Conservation (phyloP, 139 green algal species). For the Volvox reticuliferus region DNA sequence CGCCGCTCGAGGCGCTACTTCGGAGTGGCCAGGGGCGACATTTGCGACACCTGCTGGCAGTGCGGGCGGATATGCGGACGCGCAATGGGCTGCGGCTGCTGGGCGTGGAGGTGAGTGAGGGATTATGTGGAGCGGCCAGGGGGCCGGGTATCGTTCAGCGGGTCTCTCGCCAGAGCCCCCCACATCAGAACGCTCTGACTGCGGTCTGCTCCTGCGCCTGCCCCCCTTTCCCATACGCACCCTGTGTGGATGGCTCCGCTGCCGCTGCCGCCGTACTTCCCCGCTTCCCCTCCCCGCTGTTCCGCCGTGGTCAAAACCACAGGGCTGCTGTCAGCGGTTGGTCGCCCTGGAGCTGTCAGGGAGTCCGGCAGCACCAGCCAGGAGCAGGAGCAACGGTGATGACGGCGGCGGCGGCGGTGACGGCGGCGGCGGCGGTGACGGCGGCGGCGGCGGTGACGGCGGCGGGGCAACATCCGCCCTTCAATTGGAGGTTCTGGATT, state of each 20-base stretch:
- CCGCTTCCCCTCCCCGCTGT: too few species aligned
- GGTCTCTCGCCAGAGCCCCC: too few species aligned
- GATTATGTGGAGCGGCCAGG: background rate
- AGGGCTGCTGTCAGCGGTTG: background rate
- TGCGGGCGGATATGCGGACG: background rate
- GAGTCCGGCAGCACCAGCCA: background rate
- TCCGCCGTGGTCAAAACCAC: background rate
- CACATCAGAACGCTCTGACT: too few species aligned
- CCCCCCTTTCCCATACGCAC: too few species aligned
- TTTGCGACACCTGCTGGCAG: conserved; percentile 2
- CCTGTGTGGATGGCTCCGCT: too few species aligned
- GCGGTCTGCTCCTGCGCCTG: too few species aligned
- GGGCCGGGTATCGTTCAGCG: too few species aligned
- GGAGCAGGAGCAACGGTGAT: background rate
- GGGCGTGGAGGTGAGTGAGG: background rate
- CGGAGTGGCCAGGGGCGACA: background rate
- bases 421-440: background rate
- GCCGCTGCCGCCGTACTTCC: too few species aligned
- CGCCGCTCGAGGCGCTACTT: background rate
- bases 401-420: background rate
- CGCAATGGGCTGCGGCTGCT: background rate
- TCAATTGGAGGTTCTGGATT: background rate
- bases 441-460: background rate
- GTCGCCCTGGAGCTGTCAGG: conserved; percentile 12
- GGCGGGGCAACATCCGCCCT: background rate